These are phyloP conservation scores for Panicum virgatum DNA, from an alignment of 202 grass and related monocot genomes.

Conservation along the genomic window DNA sequence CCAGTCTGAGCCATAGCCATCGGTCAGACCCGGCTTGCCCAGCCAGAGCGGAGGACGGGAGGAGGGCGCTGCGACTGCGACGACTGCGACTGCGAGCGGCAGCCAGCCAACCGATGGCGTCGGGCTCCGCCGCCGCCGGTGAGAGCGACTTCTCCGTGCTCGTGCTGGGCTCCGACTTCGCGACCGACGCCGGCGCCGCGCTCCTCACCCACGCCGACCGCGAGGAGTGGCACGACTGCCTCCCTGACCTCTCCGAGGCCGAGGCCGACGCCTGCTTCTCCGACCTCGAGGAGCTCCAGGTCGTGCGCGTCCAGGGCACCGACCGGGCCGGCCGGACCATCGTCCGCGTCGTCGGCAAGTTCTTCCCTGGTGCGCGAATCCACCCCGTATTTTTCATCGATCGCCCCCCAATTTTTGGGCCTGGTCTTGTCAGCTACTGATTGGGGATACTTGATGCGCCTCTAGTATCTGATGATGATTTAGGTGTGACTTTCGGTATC, in stretches of 20 bases:
- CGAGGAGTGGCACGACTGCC: conserved; percentile 86
- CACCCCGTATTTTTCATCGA: too few relatives aligned
- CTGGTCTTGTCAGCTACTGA: not conserved
- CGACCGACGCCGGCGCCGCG: conserved; percentile 56
- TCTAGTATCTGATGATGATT: not conserved
- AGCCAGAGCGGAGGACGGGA: not conserved
- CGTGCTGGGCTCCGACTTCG: conserved; percentile 82
- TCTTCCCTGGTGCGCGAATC: conserved; percentile 65
- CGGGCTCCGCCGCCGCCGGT: conserved; percentile 26
- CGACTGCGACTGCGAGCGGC: too few relatives aligned
- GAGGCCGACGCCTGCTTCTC: conserved; percentile 51
- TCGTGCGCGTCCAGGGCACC: conserved; percentile 63
- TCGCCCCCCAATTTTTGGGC: not conserved
- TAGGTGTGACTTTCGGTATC: not conserved
- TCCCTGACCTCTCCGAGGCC: conserved; percentile 32
- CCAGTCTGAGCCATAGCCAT: too few relatives aligned
- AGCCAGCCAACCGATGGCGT: conserved; percentile 20
- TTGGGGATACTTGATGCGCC: not conserved
- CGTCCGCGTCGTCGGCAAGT: conserved; percentile 83
- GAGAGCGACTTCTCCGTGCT: conserved; percentile 66
- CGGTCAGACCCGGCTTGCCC: not conserved
- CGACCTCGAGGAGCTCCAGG: conserved; percentile 88
- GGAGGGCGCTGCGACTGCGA: not conserved
- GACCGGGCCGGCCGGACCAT: conserved; percentile 63
- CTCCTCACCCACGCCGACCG: conserved; percentile 48